Evolutionary conservation across 2,329 filamentous ascomycete genomes (phyloP), one percentile per base, ranked within the genome.

Genomic region (Dactylellina sp.): DNA sequence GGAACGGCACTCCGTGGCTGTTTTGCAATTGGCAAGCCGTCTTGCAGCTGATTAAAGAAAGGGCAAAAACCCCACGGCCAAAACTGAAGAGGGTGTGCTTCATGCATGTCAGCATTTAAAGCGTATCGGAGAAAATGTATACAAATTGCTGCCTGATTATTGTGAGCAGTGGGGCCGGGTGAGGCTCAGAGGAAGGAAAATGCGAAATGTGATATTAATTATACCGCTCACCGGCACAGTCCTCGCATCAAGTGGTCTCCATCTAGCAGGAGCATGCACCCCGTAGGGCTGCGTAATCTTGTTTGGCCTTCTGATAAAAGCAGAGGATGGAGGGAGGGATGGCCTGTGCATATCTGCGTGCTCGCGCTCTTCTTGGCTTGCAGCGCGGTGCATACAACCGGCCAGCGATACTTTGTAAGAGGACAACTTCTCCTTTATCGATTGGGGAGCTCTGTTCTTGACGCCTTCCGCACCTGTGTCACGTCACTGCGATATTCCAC

Each of bases 31-130:
- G 28, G 28, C 28, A 32, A 9, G 28, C 9, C 28, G 24, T 39
- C 12, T 40, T 25, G 42, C 47, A 66, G 40, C 55, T 66, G 62
- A 66, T 66, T 42, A 39, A 49, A 44, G 3, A 55, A n/a, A 53
- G 9, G 4, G 9, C 28, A 32, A 32, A 32, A 32, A 32, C 9
- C 5, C 28, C 9, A 9, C 9, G 28, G 9, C 9, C 4, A 32
- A 32, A 40, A 40, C 6, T 40, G 4, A 7, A 40, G 6, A 24
- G 42, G 44, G 56, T 32, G 63, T 42, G 44, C 35, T 66, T 59
- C 49, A 68, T 68, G 63, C 63, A 68, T 68, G 63, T 60, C 63
- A 68, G 63, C 63, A 53, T 53, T 66, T 59, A 66, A 68, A 53
- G 35, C 63, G 46, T 35, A 20, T 59, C 20, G 49, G 24, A 44